phyloP scores from a whole-genome alignment of 108 stramenopile species.

The Bacterosira constricta region DNA sequence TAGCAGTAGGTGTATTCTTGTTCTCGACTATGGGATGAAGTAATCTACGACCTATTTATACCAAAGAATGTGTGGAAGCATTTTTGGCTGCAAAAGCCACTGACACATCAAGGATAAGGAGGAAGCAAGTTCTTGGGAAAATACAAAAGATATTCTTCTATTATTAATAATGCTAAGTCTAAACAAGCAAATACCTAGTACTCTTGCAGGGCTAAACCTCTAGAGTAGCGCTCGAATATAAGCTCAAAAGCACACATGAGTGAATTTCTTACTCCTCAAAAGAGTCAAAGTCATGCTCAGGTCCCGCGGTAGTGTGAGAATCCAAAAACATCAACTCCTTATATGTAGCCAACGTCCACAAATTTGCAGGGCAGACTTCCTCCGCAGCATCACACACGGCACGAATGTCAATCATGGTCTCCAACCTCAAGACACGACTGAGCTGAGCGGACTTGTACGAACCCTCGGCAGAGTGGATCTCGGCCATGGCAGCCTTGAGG shows the following conservation, averaged over 20 bases:
- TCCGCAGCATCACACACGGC: constrained; percentile 90
- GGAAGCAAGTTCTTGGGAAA: no score
- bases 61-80: no score
- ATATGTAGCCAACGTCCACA: constrained; percentile 96
- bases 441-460: constrained; percentile 77
- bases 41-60: no score
- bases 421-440: constrained; percentile 84
- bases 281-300: constrained; percentile 41
- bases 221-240: no score
- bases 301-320: constrained; percentile 50
- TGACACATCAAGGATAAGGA: no score
- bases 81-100: no score
- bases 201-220: no score
- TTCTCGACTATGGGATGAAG: no score
- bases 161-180: neutral
- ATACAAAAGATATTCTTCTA: neutral
- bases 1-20: no score
- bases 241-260: neutral
- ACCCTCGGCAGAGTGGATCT: constrained; percentile 67
- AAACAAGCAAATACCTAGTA: neutral
- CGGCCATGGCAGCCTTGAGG: constrained; percentile 67
- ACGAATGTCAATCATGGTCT: constrained; percentile 94
- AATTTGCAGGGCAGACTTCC: constrained; percentile 84
- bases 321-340: constrained; percentile 94
- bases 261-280: constrained; percentile 44